Percentiles rank a stretch among this genome's conserved stretches.
Evolutionary conservation across 805 yeast species (phyloP).

Genomic region (Yamadazyma kitorensis): DNA sequence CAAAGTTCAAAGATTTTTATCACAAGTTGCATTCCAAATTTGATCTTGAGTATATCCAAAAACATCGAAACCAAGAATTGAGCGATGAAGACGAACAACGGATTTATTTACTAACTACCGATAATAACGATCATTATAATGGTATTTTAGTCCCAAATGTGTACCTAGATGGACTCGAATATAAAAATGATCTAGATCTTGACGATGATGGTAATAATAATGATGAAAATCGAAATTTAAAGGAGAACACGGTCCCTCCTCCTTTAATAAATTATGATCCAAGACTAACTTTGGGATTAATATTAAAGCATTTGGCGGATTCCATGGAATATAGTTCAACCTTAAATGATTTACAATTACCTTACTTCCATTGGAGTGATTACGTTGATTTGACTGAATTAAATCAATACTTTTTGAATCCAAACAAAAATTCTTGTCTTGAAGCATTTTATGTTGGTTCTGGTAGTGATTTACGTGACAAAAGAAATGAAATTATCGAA

Average conservation of each 20-base stretch:
- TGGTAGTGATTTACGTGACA: constrained; percentile 3
- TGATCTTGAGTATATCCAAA: not conserved
- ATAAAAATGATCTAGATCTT: constrained; percentile 6
- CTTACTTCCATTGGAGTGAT: constrained; percentile 35
- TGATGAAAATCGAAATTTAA: too few relatives aligned
- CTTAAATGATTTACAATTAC: constrained; percentile 10
- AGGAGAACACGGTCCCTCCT: too few relatives aligned
- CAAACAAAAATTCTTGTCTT: constrained; percentile 17
- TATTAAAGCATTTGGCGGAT: constrained; percentile 17
- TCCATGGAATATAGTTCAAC: constrained; percentile 7
- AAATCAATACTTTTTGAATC: constrained; percentile 14
- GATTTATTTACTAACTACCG: constrained; percentile 11
- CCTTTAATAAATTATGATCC: constrained; percentile 24
- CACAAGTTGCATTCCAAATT: not conserved
- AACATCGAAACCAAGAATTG: constrained; percentile 6
- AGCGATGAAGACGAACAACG: constrained; percentile 7
- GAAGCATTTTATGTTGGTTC: constrained; percentile 17
- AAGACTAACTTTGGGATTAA: constrained; percentile 23
- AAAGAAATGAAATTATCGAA: constrained; percentile 9
- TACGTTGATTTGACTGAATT: constrained; percentile 23
- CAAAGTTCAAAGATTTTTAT: not conserved
- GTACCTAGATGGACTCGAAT: constrained; percentile 5
- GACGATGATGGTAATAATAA: constrained; percentile 6
- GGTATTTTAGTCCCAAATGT: constrained; percentile 14
- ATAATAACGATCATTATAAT: constrained; percentile 4